Evolutionary conservation across 306 rosid species (phyloP).

Genomic region (Inga laurina): DNA sequence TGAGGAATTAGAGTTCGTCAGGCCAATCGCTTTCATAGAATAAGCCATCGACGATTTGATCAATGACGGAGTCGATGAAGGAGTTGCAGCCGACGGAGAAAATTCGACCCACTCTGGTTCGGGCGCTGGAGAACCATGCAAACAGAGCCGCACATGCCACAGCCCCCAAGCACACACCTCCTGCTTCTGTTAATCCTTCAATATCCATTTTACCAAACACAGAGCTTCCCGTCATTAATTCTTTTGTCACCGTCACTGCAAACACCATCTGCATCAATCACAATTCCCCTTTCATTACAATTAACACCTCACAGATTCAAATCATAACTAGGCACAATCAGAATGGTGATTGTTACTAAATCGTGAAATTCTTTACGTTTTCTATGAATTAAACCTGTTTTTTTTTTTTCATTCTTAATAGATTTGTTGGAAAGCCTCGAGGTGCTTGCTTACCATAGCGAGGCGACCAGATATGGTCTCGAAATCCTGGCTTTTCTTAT

Average conservation of each 20-base stretch:
- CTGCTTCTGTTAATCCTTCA: conserved; percentile 70
- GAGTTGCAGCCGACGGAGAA: conserved; percentile 66
- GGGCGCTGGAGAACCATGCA: conserved; percentile 80
- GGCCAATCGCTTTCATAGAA: conserved; percentile 75
- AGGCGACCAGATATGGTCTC: conserved; percentile 93
- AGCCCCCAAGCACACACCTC: conserved; percentile 80
- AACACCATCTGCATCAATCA: conserved; percentile 64
- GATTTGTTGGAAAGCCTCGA: background rate
- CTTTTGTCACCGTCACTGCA: conserved; percentile 70
- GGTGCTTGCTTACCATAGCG: conserved; percentile 72
- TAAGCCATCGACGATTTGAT: conserved; percentile 85
- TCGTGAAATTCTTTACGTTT: background rate
- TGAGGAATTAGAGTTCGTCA: conserved; percentile 48
- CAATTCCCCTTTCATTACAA: background rate
- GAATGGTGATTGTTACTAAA: background rate
- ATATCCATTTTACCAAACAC: conserved; percentile 79
- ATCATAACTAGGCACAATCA: background rate
- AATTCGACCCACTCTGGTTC: conserved; percentile 69
- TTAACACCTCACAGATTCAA: background rate
- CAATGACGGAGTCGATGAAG: conserved; percentile 74
- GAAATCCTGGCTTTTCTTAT: conserved; percentile 86
- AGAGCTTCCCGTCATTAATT: conserved; percentile 78
- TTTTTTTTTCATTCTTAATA: background rate
- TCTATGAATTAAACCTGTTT: background rate
- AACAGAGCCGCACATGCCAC: conserved; percentile 63